Evolutionary conservation across 228 moss, liverwort and hornwort genomes (phyloP), one percentile per base, ranked within the genome.

Genomic region (Sphagnum fallax): DNA sequence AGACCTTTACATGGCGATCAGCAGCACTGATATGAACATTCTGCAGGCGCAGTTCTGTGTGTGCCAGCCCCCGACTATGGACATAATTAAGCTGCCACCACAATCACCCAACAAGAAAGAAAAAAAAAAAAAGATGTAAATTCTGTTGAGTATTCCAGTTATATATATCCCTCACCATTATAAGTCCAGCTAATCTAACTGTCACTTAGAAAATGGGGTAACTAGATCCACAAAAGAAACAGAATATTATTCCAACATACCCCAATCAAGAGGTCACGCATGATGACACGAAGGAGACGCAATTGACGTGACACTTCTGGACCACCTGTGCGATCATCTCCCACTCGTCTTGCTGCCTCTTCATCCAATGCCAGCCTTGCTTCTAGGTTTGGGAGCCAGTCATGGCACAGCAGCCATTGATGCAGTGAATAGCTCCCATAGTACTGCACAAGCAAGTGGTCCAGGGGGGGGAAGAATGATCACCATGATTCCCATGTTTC

Each of bases 211-310:
- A 32, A 32, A 32, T 32, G 32, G 32, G 32, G 32, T 32, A 32
- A 32, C 32, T 32, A 32, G 32, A 32, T 32, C 32, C 32, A 32
- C 32, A 32, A 32, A 32, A 32, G 32, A 32, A 32, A 32, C 32
- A 2, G 32, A 32, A 32, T 32, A 3, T 32, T 32, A 32, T 32
- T 32, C 32, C 32, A 32, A 70, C 69, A 48, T 48, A 84, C 83
- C 70, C 83, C 83, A 59, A 84, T 84, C 10, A 84, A 75, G 68
- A 84, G 83, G 69, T 84, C 80, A 52, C 83, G 83, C 80, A 84
- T 80, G 52, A 84, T 60, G 47, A 80, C 80, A 62, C 80, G 83
- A 53, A 84, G 60, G 66, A 84, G 77, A 49, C 83, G 77, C 66
- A 80, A 75, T 62, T 84, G 83, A 53, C 83, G 75, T 16, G 72